These are phyloP conservation scores for Sporodiniella umbellata DNA, from an alignment of 371 early-diverging fungal species.

Conservation along the genomic window DNA sequence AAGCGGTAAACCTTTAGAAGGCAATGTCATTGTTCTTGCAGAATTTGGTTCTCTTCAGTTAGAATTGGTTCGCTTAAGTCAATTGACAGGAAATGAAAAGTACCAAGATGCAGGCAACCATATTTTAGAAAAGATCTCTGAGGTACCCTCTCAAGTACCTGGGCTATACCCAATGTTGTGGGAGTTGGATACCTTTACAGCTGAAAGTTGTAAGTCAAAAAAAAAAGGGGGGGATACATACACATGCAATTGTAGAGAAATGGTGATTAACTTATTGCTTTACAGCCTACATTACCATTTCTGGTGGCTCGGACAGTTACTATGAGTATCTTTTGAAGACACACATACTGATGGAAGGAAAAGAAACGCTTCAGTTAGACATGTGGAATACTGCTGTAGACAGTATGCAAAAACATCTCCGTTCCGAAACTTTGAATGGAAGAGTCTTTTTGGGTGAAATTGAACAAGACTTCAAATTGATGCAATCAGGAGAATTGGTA, in stretches of 20 bases:
- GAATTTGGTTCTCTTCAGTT: constrained; percentile 87
- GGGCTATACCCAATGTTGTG: constrained; percentile 73
- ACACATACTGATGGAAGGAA: constrained; percentile 53
- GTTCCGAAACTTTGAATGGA: constrained; percentile 27
- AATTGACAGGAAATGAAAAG: constrained; percentile 65
- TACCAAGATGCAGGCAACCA: constrained; percentile 67
- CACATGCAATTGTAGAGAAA: neutral
- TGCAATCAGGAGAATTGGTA: constrained; percentile 44
- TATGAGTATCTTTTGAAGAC: constrained; percentile 83
- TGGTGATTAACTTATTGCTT: constrained; percentile 1
- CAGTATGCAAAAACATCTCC: constrained; percentile 45
- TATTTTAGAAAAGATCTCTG: constrained; percentile 57
- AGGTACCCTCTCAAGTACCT: constrained; percentile 49
- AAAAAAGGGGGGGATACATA: neutral
- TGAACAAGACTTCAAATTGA: constrained; percentile 19
- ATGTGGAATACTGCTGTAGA: constrained; percentile 42
- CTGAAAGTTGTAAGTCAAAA: constrained; percentile 42
- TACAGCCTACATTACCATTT: constrained; percentile 45
- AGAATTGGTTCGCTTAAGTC: constrained; percentile 80
- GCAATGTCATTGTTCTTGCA: constrained; percentile 62
- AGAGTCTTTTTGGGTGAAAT: constrained; percentile 39
- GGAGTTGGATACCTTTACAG: constrained; percentile 23
- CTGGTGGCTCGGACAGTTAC: constrained; percentile 81
- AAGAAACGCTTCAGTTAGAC: constrained; percentile 40
- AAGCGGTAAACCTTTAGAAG: constrained; percentile 18